A percentile compares a stretch with the other conserved stretches of the same genome.
phyloP scores from a whole-genome alignment of 2,329 filamentous ascomycete species.

The Teratosphaeria viscida region DNA sequence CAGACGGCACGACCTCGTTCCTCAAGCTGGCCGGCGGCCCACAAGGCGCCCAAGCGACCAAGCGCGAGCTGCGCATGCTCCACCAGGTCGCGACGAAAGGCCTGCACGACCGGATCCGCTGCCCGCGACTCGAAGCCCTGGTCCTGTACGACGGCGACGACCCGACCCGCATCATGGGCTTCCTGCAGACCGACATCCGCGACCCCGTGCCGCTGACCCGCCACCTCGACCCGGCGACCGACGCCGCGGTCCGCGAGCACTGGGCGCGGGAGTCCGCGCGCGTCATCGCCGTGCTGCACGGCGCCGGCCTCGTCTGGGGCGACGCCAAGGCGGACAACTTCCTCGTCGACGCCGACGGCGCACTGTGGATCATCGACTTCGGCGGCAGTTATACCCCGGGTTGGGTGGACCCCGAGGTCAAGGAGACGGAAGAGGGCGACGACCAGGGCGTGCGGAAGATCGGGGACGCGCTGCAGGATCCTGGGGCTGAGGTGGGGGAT shows the following conservation, averaged over 20 bases:
- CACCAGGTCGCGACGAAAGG: constrained; percentile 17
- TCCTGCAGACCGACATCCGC: constrained; percentile 24
- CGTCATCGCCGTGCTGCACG: constrained; percentile 23
- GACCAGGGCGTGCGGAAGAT: constrained; percentile 22
- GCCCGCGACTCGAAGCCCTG: constrained; percentile 21
- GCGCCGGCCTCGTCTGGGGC: constrained; percentile 27
- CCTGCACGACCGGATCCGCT: constrained; percentile 18
- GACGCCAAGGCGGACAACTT: constrained; percentile 33
- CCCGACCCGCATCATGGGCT: constrained; percentile 20
- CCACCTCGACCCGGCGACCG: constrained; percentile 20
- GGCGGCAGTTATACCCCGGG: constrained; percentile 29
- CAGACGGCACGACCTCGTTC: constrained; percentile 16
- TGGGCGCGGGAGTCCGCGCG: constrained; percentile 22
- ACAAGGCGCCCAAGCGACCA: constrained; percentile 20
- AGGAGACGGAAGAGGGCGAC: constrained; percentile 27
- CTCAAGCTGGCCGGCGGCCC: constrained; percentile 24
- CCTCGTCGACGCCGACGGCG: constrained; percentile 26
- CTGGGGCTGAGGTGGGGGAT: constrained; percentile 14
- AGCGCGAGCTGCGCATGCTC: constrained; percentile 25
- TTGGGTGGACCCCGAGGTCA: constrained; percentile 27
- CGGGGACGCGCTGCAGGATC: constrained; percentile 18
- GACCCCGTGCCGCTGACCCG: constrained; percentile 22
- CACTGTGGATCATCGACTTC: constrained; percentile 32
- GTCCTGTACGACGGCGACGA: constrained; percentile 14
- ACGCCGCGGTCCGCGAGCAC: constrained; percentile 19